Conservation (phyloP, 352 stramenopile species). For the Globisporangium nunn region DNA sequence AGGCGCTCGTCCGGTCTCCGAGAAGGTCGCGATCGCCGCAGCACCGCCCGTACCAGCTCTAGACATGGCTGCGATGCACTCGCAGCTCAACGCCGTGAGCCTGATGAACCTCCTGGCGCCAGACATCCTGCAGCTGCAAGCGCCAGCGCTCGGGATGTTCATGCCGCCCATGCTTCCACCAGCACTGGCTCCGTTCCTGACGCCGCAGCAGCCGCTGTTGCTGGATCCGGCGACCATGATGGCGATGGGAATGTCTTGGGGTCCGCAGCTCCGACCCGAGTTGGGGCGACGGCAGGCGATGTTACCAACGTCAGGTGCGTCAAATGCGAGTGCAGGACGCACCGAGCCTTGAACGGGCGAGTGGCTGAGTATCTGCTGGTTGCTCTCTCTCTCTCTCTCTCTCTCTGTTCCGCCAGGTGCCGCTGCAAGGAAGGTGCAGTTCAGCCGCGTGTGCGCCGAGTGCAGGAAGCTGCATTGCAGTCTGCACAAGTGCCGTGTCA, state of each 20-base stretch:
- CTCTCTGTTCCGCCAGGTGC: neutral
- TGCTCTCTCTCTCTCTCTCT: neutral
- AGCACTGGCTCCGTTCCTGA: too few relatives aligned
- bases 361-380: neutral
- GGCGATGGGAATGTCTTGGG: constrained; percentile 13
- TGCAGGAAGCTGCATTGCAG: constrained; percentile 65
- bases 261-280: neutral
- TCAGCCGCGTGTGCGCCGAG: constrained; percentile 64
- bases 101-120: constrained; percentile 7
- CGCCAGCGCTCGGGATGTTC: constrained; percentile 30
- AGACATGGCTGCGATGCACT: neutral
- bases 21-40: constrained; percentile 5
- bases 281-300: neutral
- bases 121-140: constrained; percentile 12
- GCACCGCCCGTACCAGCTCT: constrained; percentile 2
- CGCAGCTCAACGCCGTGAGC: constrained; percentile 5
- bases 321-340: constrained; percentile 3
- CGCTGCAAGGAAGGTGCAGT: constrained; percentile 3
- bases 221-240: neutral
- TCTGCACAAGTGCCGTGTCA: constrained; percentile 56
- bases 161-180: constrained; percentile 22
- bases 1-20: too few relatives aligned
- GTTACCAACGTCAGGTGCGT: neutral
- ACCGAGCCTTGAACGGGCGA: neutral
- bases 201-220: too few relatives aligned